Conservation (phyloP, 140 eudicot species). For the Senecio squalidus region DNA sequence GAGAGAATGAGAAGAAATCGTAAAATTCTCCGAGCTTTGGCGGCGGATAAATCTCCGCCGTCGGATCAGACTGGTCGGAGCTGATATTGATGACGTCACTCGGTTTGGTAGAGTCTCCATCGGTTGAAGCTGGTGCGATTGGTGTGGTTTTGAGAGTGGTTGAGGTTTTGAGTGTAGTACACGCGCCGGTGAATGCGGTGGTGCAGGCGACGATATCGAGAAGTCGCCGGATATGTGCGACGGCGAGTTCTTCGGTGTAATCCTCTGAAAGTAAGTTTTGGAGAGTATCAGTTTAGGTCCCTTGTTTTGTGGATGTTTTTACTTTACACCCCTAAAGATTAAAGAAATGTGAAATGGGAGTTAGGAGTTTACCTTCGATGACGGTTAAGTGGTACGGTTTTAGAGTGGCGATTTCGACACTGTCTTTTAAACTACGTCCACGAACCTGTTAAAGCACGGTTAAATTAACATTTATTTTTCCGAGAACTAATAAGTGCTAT, state of each 20-base stretch:
- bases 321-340: neutral
- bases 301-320: neutral
- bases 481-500: neutral
- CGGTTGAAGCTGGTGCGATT: conserved; percentile 37
- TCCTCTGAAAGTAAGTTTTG: conserved; percentile 68
- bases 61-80: conserved; percentile 49
- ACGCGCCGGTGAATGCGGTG: conserved; percentile 56
- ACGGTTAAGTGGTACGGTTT: conserved; percentile 74
- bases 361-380: conserved; percentile 49
- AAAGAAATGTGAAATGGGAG: neutral
- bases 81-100: conserved; percentile 18
- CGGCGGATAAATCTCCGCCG: conserved; percentile 68
- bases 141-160: conserved; percentile 22
- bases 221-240: conserved; percentile 79
- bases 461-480: too few relatives aligned
- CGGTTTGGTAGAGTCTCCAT: conserved; percentile 36
- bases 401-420: conserved; percentile 56
- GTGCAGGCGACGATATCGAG: conserved; percentile 94
- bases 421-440: conserved; percentile 63
- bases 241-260: conserved; percentile 66
- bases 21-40: conserved; percentile 88
- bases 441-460: conserved; percentile 46
- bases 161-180: conserved; percentile 37
- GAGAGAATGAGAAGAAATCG: conserved; percentile 91
- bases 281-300: too few relatives aligned